A percentile compares a stretch with the other conserved stretches of the same genome.
These are phyloP conservation scores for Tetraselmis striata DNA, from an alignment of 139 green algal species.

Conservation along the genomic window DNA sequence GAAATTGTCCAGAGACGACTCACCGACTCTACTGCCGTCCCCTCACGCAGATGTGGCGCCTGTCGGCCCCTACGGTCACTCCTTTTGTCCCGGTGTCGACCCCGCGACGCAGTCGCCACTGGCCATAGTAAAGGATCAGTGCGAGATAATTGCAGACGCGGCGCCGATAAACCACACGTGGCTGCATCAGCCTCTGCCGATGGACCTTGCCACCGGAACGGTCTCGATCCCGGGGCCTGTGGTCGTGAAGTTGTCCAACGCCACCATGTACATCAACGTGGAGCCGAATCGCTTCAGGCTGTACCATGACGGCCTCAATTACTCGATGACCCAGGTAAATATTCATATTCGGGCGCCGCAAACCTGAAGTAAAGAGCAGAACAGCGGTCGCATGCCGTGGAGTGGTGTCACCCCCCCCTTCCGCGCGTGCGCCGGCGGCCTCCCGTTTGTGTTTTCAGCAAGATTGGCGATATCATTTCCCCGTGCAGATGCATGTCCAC, in stretches of 20 bases:
- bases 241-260: not conserved
- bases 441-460: too few species aligned
- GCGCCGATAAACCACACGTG: not conserved
- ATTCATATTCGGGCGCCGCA: too few species aligned
- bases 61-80: not conserved
- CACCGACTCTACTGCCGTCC: too few species aligned
- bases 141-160: not conserved
- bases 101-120: not conserved
- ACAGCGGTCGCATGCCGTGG: too few species aligned
- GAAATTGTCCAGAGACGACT: too few species aligned
- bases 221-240: not conserved
- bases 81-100: not conserved
- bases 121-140: not conserved
- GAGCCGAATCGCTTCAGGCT: not conserved
- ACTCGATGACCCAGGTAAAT: not conserved
- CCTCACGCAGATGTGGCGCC: too few species aligned
- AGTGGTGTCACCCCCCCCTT: too few species aligned
- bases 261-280: not conserved
- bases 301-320: not conserved
- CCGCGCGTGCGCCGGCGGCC: too few species aligned
- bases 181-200: not conserved
- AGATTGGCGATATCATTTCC: too few species aligned
- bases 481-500: not conserved
- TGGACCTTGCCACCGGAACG: not conserved
- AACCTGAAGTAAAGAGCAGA: too few species aligned